These are phyloP conservation scores for Geosmithia flava DNA, from an alignment of 2,329 filamentous ascomycete genomes.

Conservation along the genomic window DNA sequence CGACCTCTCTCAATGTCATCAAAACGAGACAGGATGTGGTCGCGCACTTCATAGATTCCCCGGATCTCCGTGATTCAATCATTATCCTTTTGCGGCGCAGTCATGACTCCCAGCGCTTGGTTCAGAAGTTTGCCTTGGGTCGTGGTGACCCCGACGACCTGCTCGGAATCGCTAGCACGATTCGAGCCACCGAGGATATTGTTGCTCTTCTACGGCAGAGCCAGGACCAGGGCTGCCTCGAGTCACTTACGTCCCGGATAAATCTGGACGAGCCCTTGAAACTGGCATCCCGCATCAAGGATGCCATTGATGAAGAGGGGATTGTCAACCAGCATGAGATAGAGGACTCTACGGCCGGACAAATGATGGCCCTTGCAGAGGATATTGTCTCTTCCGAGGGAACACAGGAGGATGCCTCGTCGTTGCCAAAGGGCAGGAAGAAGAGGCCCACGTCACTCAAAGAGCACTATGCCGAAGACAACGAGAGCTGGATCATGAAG, in stretches of 20 bases:
- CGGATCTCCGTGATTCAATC: slow-evolving; percentile 58
- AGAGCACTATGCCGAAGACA: slow-evolving; percentile 48
- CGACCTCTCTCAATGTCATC: slow-evolving; percentile 73
- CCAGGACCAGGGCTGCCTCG: slow-evolving; percentile 19
- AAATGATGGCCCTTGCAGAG: slow-evolving; percentile 62
- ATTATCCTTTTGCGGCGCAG: slow-evolving; percentile 57
- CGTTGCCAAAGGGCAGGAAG: slow-evolving; percentile 41
- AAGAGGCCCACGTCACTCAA: slow-evolving; percentile 33
- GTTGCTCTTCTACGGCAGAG: slow-evolving; percentile 27
- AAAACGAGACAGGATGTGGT: slow-evolving; percentile 73
- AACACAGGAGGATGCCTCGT: slow-evolving; percentile 37
- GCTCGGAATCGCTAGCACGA: slow-evolving; percentile 69
- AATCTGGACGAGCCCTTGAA: slow-evolving; percentile 52
- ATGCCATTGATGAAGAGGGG: slow-evolving; percentile 86
- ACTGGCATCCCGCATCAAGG: slow-evolving; percentile 59
- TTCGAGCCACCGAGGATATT: slow-evolving; percentile 60
- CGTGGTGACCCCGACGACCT: slow-evolving; percentile 89
- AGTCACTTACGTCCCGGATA: slow-evolving; percentile 41
- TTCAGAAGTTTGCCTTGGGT: slow-evolving; percentile 89
- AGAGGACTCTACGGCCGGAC: slow-evolving; percentile 58
- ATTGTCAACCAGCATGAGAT: slow-evolving; percentile 68
- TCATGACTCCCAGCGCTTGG: slow-evolving; percentile 76
- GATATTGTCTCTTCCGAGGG: slow-evolving; percentile 58
- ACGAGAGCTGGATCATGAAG: slow-evolving; percentile 53
- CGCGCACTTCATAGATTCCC: slow-evolving; percentile 54